These are phyloP conservation scores for Scedosporium dehoogii DNA, from an alignment of 2,329 filamentous ascomycete species.

Conservation along the genomic window DNA sequence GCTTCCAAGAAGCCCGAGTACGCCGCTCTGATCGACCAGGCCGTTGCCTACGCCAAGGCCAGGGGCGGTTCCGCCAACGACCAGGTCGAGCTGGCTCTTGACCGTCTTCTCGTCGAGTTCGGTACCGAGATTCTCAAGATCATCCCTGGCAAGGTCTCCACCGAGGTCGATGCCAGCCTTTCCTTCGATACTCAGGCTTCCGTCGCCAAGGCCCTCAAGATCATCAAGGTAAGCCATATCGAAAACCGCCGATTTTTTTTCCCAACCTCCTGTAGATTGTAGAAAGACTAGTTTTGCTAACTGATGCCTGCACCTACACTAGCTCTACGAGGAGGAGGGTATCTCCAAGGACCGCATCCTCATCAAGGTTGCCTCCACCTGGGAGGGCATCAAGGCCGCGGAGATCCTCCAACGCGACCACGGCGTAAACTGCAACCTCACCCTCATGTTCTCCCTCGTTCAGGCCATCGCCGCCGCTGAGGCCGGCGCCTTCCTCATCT, in stretches of 20 bases:
- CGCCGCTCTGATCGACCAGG: conserved; percentile 78
- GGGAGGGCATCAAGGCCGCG: conserved; percentile 98
- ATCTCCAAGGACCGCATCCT: conserved; percentile 89
- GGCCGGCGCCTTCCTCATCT: conserved; percentile 94
- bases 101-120: conserved; percentile 94
- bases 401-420: conserved; percentile 94
- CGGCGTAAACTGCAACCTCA: conserved; percentile 97
- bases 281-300: conserved; percentile 24
- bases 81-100: conserved; percentile 82
- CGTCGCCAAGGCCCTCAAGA: conserved; percentile 90
- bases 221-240: conserved; percentile 66
- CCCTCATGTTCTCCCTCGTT: conserved; percentile 91
- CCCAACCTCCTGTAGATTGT: neutral
- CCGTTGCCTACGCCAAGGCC: conserved; percentile 77
- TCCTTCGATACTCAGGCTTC: conserved; percentile 92
- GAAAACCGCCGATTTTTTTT: neutral
- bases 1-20: conserved; percentile 98
- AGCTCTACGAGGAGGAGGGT: conserved; percentile 86
- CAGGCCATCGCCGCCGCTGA: conserved; percentile 96
- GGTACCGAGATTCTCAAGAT: conserved; percentile 96
- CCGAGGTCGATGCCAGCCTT: conserved; percentile 91
- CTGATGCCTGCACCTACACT: neutral
- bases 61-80: conserved; percentile 59
- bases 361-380: conserved; percentile 99
- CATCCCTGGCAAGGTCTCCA: conserved; percentile 96